Evolutionary conservation across 257 asterid genomes (phyloP).

Genomic region (Nicotiana noctiflora): DNA sequence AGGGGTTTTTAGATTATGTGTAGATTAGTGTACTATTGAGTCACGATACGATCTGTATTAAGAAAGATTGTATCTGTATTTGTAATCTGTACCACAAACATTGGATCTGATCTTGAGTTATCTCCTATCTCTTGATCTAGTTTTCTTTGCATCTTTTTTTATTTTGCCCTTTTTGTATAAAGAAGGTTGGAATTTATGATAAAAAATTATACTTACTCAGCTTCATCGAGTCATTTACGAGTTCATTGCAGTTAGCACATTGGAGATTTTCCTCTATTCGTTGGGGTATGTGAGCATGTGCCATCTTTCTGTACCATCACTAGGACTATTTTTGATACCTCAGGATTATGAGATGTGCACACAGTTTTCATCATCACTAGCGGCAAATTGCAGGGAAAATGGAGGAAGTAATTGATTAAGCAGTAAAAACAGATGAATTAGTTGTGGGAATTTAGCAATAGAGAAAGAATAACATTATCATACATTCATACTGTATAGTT

Average conservation of each 20-base stretch:
- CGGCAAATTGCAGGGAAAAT: background rate
- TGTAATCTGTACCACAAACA: conserved; percentile 7
- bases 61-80: conserved; percentile 12
- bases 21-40: conserved; percentile 10
- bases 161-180: background rate
- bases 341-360: background rate
- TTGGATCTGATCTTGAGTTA: conserved; percentile 10
- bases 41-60: conserved; percentile 12
- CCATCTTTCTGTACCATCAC: background rate
- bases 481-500: background rate
- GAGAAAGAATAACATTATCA: background rate
- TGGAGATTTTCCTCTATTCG: background rate
- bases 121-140: background rate
- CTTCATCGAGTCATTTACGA: background rate
- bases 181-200: background rate
- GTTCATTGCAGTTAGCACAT: background rate
- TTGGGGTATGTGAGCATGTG: background rate
- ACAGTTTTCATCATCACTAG: background rate
- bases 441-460: background rate
- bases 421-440: background rate
- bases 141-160: background rate
- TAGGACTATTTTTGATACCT: background rate
- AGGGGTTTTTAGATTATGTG: conserved; percentile 4
- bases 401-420: background rate
- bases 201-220: background rate